Base-by-base conservation (phyloP, 1,139 yeast genomes). In the Maudiozyma humilis region DNA sequence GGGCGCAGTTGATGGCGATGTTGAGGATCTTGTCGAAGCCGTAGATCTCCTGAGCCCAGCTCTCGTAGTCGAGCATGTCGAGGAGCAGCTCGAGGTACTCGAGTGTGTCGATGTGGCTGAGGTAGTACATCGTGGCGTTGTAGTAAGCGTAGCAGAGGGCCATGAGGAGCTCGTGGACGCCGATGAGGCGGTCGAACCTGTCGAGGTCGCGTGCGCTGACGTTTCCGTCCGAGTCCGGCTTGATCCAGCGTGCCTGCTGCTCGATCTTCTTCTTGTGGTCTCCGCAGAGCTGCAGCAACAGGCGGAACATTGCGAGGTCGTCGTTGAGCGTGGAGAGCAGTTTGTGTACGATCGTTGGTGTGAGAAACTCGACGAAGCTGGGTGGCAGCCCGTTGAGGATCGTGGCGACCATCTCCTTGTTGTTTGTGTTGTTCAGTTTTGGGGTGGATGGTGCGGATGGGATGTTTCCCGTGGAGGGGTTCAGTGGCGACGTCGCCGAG, bases 31-130 rank as follows among this genome's bases (percentile, higher is more conserved):
- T 59, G 32, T 52, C 54, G 38, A 54, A 51, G 3, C 57, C 57
- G 37, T 53, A 55, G 20, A 44, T 42, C 31, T 58, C 59, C 19
- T 54, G 55, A 10, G 54, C 33, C 54, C 57, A 51, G 10, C 43
- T 35, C 41, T 52, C 57, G 38, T 49, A 50, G 17, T 55, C 56
- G 18, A 55, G 44, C 23, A 60, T 43, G 5, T 48, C 35, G 12
- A 60, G 38, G 5, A 59, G 40, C 17, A 55, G 49, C 42, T 60
- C 64, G 27, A 60, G 41, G 41, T 55, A 58, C 12, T 56, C 60
- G 14, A 59, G 43, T 23, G 51, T 47, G 29, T 52, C 53, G 12
- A 42, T 41, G 25, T 54, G 57, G 41, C 47, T 49, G 30, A 54
- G 49, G 38, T 55, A 55, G 42, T 55, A 54, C 34, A 53, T 38